Conservation (phyloP, 345 rosid genomes). For the Eutrema japonicum region DNA sequence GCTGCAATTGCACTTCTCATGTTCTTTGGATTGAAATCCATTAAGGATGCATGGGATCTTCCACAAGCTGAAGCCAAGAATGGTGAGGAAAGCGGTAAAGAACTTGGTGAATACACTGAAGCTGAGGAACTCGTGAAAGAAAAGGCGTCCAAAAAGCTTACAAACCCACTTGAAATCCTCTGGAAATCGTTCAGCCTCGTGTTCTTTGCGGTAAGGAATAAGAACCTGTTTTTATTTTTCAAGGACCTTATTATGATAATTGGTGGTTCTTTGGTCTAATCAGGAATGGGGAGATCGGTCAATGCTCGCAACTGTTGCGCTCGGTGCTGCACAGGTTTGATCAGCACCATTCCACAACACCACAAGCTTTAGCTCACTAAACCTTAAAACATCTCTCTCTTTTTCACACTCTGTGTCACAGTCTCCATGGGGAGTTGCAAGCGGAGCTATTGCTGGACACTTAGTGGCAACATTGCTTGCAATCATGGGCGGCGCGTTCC, state of each 20-base stretch:
- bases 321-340: constrained; percentile 91
- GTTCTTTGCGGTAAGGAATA: constrained; percentile 85
- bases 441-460: constrained; percentile 97
- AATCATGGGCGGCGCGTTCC: constrained; percentile 87
- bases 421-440: constrained; percentile 98
- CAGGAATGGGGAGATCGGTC: constrained; percentile 99
- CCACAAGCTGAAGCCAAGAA: constrained; percentile 59
- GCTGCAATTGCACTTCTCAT: constrained; percentile 86
- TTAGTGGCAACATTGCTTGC: constrained; percentile 83
- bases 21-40: constrained; percentile 95
- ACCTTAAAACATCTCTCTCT: background rate
- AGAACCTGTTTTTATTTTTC: background rate
- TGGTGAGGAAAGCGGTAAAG: constrained; percentile 60
- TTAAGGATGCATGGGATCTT: constrained; percentile 97
- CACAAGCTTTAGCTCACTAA: background rate
- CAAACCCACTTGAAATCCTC: constrained; percentile 85
- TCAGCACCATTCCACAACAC: background rate
- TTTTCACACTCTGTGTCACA: constrained; percentile 34
- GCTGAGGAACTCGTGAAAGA: constrained; percentile 96
- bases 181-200: constrained; percentile 98
- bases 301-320: constrained; percentile 98
- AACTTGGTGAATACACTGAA: constrained; percentile 81
- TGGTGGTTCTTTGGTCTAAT: constrained; percentile 2
- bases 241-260: background rate
- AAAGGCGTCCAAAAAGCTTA: constrained; percentile 74